These are phyloP conservation scores for Nothophoma quercina DNA, from an alignment of 2,329 filamentous ascomycete species.

Conservation along the genomic window DNA sequence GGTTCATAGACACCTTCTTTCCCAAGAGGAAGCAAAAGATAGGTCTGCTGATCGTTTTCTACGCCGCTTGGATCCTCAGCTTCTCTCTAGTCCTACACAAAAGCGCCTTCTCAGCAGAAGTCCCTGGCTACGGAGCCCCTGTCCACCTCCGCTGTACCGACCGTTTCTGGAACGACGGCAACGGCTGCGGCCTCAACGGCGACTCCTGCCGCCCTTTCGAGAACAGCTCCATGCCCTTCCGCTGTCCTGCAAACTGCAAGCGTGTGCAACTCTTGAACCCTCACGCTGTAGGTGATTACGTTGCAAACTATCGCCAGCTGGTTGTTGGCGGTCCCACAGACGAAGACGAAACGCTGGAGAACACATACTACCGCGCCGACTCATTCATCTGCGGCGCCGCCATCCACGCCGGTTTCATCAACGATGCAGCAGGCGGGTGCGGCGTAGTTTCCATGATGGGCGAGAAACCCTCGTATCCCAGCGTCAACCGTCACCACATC, in stretches of 20 bases:
- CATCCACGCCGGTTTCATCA: conserved; percentile 82
- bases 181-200: conserved; percentile 77
- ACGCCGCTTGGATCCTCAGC: conserved; percentile 71
- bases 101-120: conserved; percentile 66
- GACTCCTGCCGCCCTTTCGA: conserved; percentile 78
- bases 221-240: conserved; percentile 73
- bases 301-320: conserved; percentile 63
- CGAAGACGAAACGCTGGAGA: conserved; percentile 48
- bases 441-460: conserved; percentile 81
- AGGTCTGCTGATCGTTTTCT: conserved; percentile 66
- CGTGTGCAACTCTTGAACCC: conserved; percentile 72
- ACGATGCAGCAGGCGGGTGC: conserved; percentile 76
- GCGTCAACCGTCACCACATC: conserved; percentile 76
- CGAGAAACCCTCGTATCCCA: conserved; percentile 67
- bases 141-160: conserved; percentile 71
- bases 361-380: conserved; percentile 81
- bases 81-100: conserved; percentile 74
- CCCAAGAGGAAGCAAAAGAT: conserved; percentile 67
- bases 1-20: conserved; percentile 68
- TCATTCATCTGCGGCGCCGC: conserved; percentile 87
- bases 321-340: conserved; percentile 62
- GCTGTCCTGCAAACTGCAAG: conserved; percentile 76
- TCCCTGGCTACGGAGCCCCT: conserved; percentile 73
- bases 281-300: conserved; percentile 75
- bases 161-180: conserved; percentile 73